Percentiles rank a stretch among this genome's conserved stretches.
Conservation (phyloP, 108 stramenopile species). For the Nannochloropsis salina region DNA sequence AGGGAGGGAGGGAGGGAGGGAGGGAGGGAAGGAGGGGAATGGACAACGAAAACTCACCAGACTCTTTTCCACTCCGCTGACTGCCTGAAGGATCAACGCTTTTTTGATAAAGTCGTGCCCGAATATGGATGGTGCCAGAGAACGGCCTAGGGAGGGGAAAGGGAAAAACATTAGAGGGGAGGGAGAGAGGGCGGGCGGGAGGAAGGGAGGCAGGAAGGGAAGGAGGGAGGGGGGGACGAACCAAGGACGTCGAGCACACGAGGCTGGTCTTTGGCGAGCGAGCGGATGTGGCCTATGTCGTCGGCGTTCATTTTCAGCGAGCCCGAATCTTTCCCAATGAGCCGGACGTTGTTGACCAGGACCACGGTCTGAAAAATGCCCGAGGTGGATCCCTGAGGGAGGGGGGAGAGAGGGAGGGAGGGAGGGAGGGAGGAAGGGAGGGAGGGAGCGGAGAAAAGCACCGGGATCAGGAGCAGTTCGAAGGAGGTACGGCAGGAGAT, state of each 20-base stretch:
- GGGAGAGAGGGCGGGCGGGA: not conserved
- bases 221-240: not conserved
- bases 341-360: constrained; percentile 83
- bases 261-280: constrained; percentile 60
- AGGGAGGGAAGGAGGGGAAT: no score
- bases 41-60: no score
- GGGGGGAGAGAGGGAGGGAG: constrained; percentile 22
- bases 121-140: constrained; percentile 90
- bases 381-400: constrained; percentile 49
- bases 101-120: constrained; percentile 95
- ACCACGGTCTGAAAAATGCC: constrained; percentile 90
- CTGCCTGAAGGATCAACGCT: constrained; percentile 76
- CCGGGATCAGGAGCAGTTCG: not conserved
- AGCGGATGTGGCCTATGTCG: constrained; percentile 73
- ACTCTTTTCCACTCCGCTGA: constrained; percentile 87
- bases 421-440: not conserved
- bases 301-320: constrained; percentile 64
- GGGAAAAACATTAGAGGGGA: not conserved
- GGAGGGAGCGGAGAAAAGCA: not conserved
- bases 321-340: constrained; percentile 76
- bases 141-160: constrained; percentile 56
- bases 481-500: not conserved
- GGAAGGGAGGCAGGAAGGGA: not conserved
- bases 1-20: constrained; percentile 10
- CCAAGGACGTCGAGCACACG: constrained; percentile 59